These are phyloP conservation scores for Candida lessepsii DNA, from an alignment of 805 yeast species.

Conservation along the genomic window DNA sequence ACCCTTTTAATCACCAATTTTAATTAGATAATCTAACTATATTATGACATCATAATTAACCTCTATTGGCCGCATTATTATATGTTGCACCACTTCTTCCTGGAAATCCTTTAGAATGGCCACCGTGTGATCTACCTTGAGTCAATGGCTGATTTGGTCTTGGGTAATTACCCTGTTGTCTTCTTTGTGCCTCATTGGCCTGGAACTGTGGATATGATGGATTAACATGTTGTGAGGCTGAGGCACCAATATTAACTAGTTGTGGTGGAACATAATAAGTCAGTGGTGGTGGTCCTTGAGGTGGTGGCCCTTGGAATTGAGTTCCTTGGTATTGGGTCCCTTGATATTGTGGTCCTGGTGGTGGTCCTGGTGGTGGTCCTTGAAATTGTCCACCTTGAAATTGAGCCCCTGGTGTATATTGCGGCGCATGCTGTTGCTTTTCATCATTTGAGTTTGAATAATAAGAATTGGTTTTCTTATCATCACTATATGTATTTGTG, in stretches of 20 bases:
- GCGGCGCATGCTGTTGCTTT: not conserved
- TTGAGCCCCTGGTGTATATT: not conserved
- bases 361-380: not conserved
- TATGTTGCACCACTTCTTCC: constrained; percentile 38
- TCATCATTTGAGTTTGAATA: no score
- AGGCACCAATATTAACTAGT: constrained; percentile 37
- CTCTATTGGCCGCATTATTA: constrained; percentile 31
- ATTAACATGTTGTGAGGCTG: constrained; percentile 34
- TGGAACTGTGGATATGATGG: constrained; percentile 38
- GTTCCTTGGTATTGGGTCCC: not conserved
- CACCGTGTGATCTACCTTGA: constrained; percentile 29
- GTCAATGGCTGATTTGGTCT: constrained; percentile 17
- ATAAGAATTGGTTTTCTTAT: not conserved
- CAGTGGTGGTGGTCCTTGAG: not conserved
- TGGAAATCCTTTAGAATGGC: constrained; percentile 30
- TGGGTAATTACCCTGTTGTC: constrained; percentile 33
- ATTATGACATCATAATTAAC: no score
- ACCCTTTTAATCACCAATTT: no score
- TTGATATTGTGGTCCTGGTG: not conserved
- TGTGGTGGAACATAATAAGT: constrained; percentile 22
- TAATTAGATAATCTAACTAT: no score
- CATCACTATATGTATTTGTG: not conserved
- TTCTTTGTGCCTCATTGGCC: constrained; percentile 30
- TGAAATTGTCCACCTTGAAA: not conserved
- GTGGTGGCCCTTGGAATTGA: not conserved